Base-by-base conservation (phyloP, 2,329 filamentous ascomycete genomes). In the Lachnellula hyalina region DNA sequence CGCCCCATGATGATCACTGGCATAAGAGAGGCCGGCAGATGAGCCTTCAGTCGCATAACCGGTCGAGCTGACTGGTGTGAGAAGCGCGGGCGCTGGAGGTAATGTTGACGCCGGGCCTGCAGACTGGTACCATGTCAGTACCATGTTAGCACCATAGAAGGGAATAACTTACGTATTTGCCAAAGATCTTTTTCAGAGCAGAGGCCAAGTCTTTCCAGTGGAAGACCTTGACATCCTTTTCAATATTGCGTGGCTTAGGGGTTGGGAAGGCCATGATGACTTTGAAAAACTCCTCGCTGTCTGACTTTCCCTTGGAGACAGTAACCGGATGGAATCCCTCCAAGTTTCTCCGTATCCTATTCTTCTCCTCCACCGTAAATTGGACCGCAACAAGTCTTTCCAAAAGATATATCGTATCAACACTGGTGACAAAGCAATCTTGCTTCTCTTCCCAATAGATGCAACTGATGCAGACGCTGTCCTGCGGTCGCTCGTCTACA, bases 181-280 rank as follows among this genome's bases (percentile, higher is more conserved):
- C 86, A 70, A 99, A 96, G 67, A 99, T 97, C 78, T 99, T 99
- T 80, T 95, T 96, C 62, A 99, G 79, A 0, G 94, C 93, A 57
- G 85, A 82, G 48, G 83, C 82, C 45, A 99, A 79, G 57, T 94
- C 90, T 72, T 91, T 94, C 94, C 94, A 99, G 4, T 91, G 87
- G 68, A 97, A 99, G 12, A 97, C 94, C 75, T 99, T 99, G 69
- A 99, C 92, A 67, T 97, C 93, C 75, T 99, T 99, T 76, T 97
- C 94, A 61, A 99, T 99, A 68, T 97, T 96, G 59, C 94, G 82
- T 17, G 94, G 94, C 73, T 97, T 97, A 2, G 94, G 94, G 57
- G 87, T 89, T 12, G 91, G 90, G 68, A 97, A 97, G 1, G 85
- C 90, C 94, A 99, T 99, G 74, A 99, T 97, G 65, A 96, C 81